Conservation (phyloP, 1,139 yeast species). For the Pneumocystis sp. region DNA sequence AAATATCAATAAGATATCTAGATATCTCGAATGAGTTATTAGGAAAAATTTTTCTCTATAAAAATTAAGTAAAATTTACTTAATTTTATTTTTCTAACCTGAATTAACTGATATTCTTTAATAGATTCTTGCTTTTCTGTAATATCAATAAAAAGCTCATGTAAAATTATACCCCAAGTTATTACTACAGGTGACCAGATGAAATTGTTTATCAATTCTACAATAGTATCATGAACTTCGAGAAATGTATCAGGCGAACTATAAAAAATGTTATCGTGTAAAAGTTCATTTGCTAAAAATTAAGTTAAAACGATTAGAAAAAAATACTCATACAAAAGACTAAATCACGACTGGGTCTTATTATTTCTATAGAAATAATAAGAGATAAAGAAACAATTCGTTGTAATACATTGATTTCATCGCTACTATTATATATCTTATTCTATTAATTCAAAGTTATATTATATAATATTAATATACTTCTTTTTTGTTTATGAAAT, state of each 20-base stretch:
- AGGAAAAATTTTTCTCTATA: neutral
- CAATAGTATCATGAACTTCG: neutral
- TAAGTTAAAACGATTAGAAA: neutral
- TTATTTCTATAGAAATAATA: neutral
- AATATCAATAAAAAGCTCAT: neutral
- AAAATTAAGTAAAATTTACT: neutral
- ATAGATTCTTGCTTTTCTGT: neutral
- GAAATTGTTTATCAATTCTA: neutral
- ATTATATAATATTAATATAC: neutral
- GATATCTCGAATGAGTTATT: neutral
- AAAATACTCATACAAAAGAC: neutral
- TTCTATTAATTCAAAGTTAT: neutral
- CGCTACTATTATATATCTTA: neutral
- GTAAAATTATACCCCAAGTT: neutral
- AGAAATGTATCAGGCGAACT: neutral
- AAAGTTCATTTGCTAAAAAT: neutral
- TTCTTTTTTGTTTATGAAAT: neutral
- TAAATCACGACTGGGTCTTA: neutral
- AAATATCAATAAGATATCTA: neutral
- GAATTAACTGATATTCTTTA: neutral
- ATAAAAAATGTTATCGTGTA: neutral
- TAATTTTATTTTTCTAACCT: neutral
- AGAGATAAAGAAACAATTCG: neutral
- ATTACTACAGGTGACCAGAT: neutral
- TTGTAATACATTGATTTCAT: neutral